Evolutionary conservation across 352 stramenopile genomes (phyloP), one percentile per base, ranked within the genome.

Genomic region (Elongisporangium senticosum): DNA sequence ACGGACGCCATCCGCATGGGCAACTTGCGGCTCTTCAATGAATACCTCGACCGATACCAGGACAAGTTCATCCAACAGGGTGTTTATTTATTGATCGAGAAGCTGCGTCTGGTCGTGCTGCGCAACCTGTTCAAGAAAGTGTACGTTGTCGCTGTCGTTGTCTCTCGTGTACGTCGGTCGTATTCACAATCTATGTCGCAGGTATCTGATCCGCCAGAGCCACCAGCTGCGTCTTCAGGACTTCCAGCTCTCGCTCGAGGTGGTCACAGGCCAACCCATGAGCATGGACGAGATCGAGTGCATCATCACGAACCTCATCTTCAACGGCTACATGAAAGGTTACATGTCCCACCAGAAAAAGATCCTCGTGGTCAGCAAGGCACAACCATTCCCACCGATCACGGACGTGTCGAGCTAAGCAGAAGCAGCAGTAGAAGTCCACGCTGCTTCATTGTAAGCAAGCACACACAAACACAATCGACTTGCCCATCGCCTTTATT

Each of bases 291-390:
- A 98, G 76, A 89, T 99, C 50, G 96, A 99, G 77, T 98, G 96
- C 59, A 90, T 98, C 55, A 70, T 99, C 37, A 91, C 94, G 24
- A 99, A 98, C 73, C 78, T 99, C 40, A 98, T 99, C 67, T 98
- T 96, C 71, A 96, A 97, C 62, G 89, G 93, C 33, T 96, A 96
- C 69, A 83, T 99, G 65, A 96, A 97, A 55, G 96, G 96, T 15
- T 99, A 99, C 79, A 96, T 99, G 72, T 98, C 90, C 54, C 95
- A 98, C 75, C 82, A 92, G 60, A 98, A 98, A 74, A 97, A 97
- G 68, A 88, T 98, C 8, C 75, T 98, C 33, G 95, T 98, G 17
- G 76, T 99, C 26, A 98, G 89, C 65, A 98, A 98, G 64, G 75
- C 89, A 61, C 87, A 97, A 64, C 86, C 96, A 37, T 98, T 98